Evolutionary conservation across 23 red algal genomes (phyloP).

Genomic region (Agarophyton chilense): DNA sequence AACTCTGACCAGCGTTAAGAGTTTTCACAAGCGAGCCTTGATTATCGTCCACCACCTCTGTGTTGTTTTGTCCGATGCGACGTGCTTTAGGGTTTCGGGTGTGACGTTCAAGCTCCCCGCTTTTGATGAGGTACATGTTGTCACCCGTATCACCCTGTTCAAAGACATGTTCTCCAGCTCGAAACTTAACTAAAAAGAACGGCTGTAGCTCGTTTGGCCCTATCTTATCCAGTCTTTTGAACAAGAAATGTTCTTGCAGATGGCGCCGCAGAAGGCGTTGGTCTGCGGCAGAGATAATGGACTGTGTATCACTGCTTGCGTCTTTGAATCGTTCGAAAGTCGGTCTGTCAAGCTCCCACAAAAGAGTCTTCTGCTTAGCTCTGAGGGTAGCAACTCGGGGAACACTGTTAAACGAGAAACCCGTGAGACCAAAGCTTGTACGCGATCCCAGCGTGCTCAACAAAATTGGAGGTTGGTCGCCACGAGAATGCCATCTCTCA

Average conservation of each 20-base stretch:
- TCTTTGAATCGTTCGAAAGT: slow-evolving; percentile 94
- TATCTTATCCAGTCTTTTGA: slow-evolving; percentile 87
- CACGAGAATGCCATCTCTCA: slow-evolving; percentile 86
- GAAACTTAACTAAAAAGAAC: slow-evolving; percentile 96
- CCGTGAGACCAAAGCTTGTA: slow-evolving; percentile 89
- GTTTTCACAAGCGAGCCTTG: slow-evolving; percentile 65
- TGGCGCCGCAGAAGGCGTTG: slow-evolving; percentile 61
- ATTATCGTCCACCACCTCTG: background rate
- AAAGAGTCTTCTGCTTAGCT: slow-evolving; percentile 84
- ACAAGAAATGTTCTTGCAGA: slow-evolving; percentile 92
- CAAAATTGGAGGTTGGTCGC: slow-evolving; percentile 75
- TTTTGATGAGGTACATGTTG: slow-evolving; percentile 98
- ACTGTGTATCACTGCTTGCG: slow-evolving; percentile 64
- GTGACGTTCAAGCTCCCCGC: slow-evolving; percentile 87
- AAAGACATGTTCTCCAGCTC: slow-evolving; percentile 88
- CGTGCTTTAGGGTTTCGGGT: slow-evolving; percentile 71
- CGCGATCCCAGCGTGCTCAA: slow-evolving; percentile 82
- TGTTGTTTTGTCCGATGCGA: slow-evolving; percentile 25
- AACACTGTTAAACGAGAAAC: slow-evolving; percentile 77
- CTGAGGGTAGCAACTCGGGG: slow-evolving; percentile 82
- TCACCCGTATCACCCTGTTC: slow-evolving; percentile 92
- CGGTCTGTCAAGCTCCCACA: slow-evolving; percentile 90
- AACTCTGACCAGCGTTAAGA: slow-evolving; percentile 79
- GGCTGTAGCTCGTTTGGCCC: slow-evolving; percentile 78
- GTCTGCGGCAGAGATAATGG: slow-evolving; percentile 78